Evolutionary conservation across 2,329 filamentous ascomycete genomes (phyloP), one percentile per base, ranked within the genome.

Genomic region (Colletotrichum filicis): DNA sequence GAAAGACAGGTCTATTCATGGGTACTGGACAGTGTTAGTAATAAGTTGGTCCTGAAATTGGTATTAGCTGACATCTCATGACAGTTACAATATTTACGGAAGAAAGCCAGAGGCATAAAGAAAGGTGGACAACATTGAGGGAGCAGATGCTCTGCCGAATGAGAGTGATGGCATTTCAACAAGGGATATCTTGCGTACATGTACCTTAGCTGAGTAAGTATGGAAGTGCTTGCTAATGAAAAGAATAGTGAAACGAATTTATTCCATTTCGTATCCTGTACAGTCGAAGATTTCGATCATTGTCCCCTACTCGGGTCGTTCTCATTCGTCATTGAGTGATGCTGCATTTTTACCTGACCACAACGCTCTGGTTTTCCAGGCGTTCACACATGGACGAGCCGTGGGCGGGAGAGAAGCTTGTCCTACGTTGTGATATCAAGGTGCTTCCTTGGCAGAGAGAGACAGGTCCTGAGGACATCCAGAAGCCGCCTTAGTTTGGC

Each of bases 11-110:
- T 68, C 68, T 0, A 79, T 83, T 5, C 83, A 85, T 60, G 78
- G 77, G 0, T 84, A 80, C 74, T 83, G 82, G 79, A 79, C 81
- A 19, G 78, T 83, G 80, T 83, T 75, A 79, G 81, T 24, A 22
- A 26, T 22, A 9, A 4, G 19, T 4, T 12, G 8, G 22, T 19
- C n/a, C 19, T 24, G 5, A 0, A 4, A 5, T 42, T 53, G 52
- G 52, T 22, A 53, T 8, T 8, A 14, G 52, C 52, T 53, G 24
- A 53, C 52, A 53, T 42, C 37, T 7, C 4, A 22, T 53, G n/a
- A 6, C 12, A 53, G 52, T 53, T 53, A 53, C n/a, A n/a, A n/a
- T n/a, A 26, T 55, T 12, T 2, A 55, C 8, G 52, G 52, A 26
- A 22, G 52, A 26, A 55, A 55, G 24, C 52, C 52, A 5, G 8